phyloP scores from a whole-genome alignment of 2,329 filamentous ascomycete species.

The Didymella glomerata region DNA sequence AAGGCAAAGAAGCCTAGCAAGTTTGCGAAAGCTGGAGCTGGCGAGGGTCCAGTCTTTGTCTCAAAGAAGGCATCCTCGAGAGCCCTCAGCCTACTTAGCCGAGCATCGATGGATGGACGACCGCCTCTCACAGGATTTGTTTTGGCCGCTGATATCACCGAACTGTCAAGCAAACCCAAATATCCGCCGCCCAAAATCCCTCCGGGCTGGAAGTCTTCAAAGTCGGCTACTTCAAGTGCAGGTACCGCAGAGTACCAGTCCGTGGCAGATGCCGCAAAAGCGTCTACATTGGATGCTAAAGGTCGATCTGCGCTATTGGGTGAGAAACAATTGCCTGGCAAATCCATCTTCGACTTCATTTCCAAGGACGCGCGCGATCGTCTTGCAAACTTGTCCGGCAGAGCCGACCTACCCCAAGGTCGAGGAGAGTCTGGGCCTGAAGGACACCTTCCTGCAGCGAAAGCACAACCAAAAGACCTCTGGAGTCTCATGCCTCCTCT shows the following conservation, averaged over 20 bases:
- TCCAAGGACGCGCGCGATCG: conserved; percentile 78
- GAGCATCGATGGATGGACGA: conserved; percentile 83
- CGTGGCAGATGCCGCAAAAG: conserved; percentile 78
- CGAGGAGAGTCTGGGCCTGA: conserved; percentile 75
- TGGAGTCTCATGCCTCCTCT: conserved; percentile 58
- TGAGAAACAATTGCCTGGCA: conserved; percentile 81
- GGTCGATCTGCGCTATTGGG: conserved; percentile 81
- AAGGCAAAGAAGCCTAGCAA: conserved; percentile 67
- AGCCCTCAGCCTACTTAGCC: conserved; percentile 56
- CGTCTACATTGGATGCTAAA: conserved; percentile 77
- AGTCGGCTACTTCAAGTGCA: conserved; percentile 33
- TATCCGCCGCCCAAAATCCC: conserved; percentile 75
- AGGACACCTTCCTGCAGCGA: conserved; percentile 69
- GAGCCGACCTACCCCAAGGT: conserved; percentile 77
- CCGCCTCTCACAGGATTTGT: conserved; percentile 82
- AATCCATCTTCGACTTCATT: conserved; percentile 95
- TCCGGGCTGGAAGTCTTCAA: conserved; percentile 74
- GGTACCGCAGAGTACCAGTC: conserved; percentile 62
- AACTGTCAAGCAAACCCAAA: conserved; percentile 54
- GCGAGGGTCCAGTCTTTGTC: conserved; percentile 76
- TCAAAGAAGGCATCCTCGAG: conserved; percentile 67
- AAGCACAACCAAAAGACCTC: conserved; percentile 65
- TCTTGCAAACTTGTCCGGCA: conserved; percentile 78
- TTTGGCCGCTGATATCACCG: conserved; percentile 63
- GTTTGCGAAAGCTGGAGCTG: conserved; percentile 69